Percentiles rank a stretch among this genome's conserved stretches.
phyloP scores from a whole-genome alignment of 495 filamentous ascomycete genomes.

The Penicillium mononematosum region DNA sequence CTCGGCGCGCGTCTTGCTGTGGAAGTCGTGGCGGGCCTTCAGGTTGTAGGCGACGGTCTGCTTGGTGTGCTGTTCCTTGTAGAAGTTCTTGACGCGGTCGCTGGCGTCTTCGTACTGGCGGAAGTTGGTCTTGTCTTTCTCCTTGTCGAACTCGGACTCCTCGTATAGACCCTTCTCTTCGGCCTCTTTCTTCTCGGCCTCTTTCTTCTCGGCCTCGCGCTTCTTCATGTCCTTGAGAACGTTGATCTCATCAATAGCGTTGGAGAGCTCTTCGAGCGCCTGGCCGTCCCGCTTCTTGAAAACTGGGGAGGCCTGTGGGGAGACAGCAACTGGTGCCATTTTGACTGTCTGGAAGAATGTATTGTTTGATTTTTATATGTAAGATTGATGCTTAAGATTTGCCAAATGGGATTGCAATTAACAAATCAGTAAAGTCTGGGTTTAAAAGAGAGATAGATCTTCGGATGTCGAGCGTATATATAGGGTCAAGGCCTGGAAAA shows the following conservation, averaged over 20 bases:
- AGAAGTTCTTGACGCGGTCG: slow-evolving; percentile 78
- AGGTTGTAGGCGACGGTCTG: slow-evolving; percentile 86
- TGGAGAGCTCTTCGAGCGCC: slow-evolving; percentile 76
- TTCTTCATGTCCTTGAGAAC: slow-evolving; percentile 62
- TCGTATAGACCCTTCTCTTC: slow-evolving; percentile 58
- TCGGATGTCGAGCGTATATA: slow-evolving; percentile 18
- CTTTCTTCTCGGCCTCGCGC: slow-evolving; percentile 21
- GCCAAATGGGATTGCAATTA: slow-evolving; percentile 1
- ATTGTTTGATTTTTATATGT: background rate
- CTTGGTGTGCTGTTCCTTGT: slow-evolving; percentile 78
- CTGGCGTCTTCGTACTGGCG: slow-evolving; percentile 76
- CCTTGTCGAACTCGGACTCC: slow-evolving; percentile 64
- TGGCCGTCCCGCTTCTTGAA: slow-evolving; percentile 58
- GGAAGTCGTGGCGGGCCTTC: slow-evolving; percentile 68
- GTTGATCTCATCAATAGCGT: slow-evolving; percentile 80
- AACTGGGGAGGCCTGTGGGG: slow-evolving; percentile 23
- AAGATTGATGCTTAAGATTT: background rate
- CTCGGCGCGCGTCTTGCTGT: slow-evolving; percentile 62
- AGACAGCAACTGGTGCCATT: slow-evolving; percentile 39
- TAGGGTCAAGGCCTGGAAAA: background rate
- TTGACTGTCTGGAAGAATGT: slow-evolving; percentile 15
- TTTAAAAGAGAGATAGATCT: no score
- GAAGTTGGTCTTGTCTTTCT: slow-evolving; percentile 81
- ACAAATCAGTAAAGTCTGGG: background rate
- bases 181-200: slow-evolving; percentile 26